Base-by-base conservation (phyloP, 75 land plant species). In the Isoetes taiwanensis region DNA sequence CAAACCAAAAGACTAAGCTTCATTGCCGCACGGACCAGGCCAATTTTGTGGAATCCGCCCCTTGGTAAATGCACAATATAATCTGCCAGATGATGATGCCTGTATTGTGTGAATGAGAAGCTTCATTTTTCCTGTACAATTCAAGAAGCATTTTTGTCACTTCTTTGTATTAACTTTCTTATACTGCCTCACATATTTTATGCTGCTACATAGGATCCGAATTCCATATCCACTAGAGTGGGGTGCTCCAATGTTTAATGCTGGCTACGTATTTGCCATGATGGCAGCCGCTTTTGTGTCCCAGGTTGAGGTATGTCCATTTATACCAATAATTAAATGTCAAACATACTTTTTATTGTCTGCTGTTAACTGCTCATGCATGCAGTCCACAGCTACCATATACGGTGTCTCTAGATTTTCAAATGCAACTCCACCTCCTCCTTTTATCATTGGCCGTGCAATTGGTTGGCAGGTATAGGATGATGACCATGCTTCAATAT, bases 181-280 rank as follows among this genome's bases (percentile, higher is more conserved):
- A 20, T n/a, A 3, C 24, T 12, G 3, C 24, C 24, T 20, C 4
- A 4, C 4, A 46, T 46, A 25, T 23, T 41, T 23, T 3, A 23
- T 55, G 37, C 57, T 32, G 31, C 32, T 4, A 25, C 72, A 63
- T 69, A 76, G 96, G 96, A 81, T 88, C 57, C 81, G 76, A 64
- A 65, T 88, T 34, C 86, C 96, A 14, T 88, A 93, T 61, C 98
- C 98, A 12, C 58, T 93, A 19, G 82, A 93, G 57, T 93, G 96
- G 96, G 98, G 98, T 28, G 76, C 86, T 32, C 98, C 96, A 26
- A 81, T 86, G 23, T 93, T 88, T 72, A 62, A 85, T 64, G 90
- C 81, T 16, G 90, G 90, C 28, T 81, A 88, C 76, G 63, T 67
- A 14, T 82, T 93, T 69, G 98, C 81, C 1, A 78, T 93, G 69